Percentiles rank a stretch among this genome's conserved stretches.
These are phyloP conservation scores for Venturia nashicola DNA, from an alignment of 2,329 filamentous ascomycete species.

Conservation along the genomic window DNA sequence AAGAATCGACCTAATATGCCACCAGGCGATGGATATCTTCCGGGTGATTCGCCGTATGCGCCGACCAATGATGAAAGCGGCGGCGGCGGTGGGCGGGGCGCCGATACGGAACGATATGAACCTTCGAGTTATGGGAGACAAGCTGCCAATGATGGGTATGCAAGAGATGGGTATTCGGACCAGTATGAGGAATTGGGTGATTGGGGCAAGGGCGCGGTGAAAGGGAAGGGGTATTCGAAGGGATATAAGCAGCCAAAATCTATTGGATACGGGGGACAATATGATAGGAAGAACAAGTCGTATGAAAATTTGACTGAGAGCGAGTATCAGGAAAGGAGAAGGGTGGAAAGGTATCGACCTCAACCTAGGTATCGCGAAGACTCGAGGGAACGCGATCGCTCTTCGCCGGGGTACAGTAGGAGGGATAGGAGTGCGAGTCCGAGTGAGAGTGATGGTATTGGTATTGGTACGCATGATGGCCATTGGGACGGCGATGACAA, in stretches of 20 bases:
- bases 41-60: not conserved
- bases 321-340: constrained; percentile 2
- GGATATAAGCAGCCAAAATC: not conserved
- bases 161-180: not conserved
- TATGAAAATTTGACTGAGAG: not conserved
- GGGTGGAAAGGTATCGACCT: not conserved
- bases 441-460: not conserved
- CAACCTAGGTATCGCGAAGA: not conserved
- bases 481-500: constrained; percentile 2
- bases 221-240: not conserved
- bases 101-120: constrained; percentile 5
- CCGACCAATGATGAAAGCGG: not conserved
- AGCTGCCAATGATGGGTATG: constrained; percentile 8
- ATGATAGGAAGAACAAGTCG: not conserved
- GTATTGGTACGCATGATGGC: not conserved
- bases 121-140: not conserved
- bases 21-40: not conserved
- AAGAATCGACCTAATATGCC: not conserved
- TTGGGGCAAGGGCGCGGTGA: not conserved
- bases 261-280: not conserved
- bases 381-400: not conserved
- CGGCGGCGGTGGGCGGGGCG: not conserved
- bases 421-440: not conserved
- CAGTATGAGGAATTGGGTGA: not conserved
- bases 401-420: not conserved